These are phyloP conservation scores for Populus simonii DNA, from an alignment of 345 rosid genomes.

Conservation along the genomic window DNA sequence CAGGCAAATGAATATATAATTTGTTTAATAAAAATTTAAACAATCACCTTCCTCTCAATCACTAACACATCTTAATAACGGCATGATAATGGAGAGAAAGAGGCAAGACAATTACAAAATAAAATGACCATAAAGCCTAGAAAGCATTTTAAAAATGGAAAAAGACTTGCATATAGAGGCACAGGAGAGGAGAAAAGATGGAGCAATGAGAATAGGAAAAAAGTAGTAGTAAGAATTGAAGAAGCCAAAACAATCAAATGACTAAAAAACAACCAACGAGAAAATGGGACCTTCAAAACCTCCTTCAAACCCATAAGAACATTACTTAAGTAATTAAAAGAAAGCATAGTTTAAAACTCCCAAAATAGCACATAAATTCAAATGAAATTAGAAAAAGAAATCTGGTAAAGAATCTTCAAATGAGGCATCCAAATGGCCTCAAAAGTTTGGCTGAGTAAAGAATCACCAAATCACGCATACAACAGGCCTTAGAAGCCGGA, in stretches of 20 bases:
- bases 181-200: background rate
- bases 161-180: background rate
- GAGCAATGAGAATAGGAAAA: background rate
- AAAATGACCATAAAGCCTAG: background rate
- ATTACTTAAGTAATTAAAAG: background rate
- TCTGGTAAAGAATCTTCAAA: background rate
- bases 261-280: background rate
- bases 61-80: background rate
- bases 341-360: background rate
- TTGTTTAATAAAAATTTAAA: too few species aligned
- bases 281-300: background rate
- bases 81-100: background rate
- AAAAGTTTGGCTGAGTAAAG: background rate
- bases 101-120: background rate
- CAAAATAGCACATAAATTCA: background rate
- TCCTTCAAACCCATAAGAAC: background rate
- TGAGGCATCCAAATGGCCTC: background rate
- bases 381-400: too few species aligned
- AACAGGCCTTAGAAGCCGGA: too few species aligned
- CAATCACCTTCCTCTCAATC: background rate
- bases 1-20: background rate
- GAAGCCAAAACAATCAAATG: background rate
- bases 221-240: background rate
- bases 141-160: background rate
- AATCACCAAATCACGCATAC: background rate